Conservation (phyloP, 2,329 filamentous ascomycete species). For the Exophiala sp. region DNA sequence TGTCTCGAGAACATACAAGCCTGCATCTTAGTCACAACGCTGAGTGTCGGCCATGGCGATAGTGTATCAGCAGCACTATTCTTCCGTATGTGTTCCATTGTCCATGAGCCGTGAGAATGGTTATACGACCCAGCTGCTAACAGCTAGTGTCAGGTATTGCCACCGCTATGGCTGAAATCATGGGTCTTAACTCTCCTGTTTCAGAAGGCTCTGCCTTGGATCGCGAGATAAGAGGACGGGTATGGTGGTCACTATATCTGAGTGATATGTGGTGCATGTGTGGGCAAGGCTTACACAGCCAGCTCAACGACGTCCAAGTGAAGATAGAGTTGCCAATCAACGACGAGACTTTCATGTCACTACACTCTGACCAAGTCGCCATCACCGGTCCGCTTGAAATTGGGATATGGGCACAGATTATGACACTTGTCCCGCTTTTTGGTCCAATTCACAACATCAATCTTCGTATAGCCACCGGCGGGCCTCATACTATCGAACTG, state of each 20-base stretch:
- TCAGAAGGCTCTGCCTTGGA: slow-evolving; percentile 15
- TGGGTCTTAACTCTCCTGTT: background rate
- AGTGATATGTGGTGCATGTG: slow-evolving; percentile 34
- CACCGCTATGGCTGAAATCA: slow-evolving; percentile 4
- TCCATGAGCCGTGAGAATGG: background rate
- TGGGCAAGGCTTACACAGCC: slow-evolving; percentile 33
- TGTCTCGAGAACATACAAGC: slow-evolving; percentile 34
- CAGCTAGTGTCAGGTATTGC: slow-evolving; percentile 2
- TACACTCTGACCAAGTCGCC: background rate
- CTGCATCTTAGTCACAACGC: slow-evolving; percentile 33
- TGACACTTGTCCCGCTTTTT: slow-evolving; percentile 34
- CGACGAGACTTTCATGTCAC: slow-evolving; percentile 28
- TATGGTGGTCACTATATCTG: slow-evolving; percentile 36
- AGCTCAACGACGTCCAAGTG: slow-evolving; percentile 24
- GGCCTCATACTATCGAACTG: slow-evolving; percentile 14
- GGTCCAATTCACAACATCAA: slow-evolving; percentile 37
- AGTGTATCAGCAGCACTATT: slow-evolving; percentile 31
- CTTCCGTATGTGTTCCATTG: slow-evolving; percentile 27
- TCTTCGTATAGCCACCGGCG: slow-evolving; percentile 24
- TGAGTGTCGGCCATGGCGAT: slow-evolving; percentile 27
- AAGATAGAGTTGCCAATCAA: slow-evolving; percentile 31
- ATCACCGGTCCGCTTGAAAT: slow-evolving; percentile 16
- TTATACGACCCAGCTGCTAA: background rate
- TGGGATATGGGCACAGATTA: slow-evolving; percentile 38
- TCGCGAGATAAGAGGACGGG: slow-evolving; percentile 29